Percentiles rank a stretch among this genome's conserved stretches.
phyloP scores from a whole-genome alignment of 2,329 filamentous ascomycete genomes.

The Pestalotiopsis sp. region DNA sequence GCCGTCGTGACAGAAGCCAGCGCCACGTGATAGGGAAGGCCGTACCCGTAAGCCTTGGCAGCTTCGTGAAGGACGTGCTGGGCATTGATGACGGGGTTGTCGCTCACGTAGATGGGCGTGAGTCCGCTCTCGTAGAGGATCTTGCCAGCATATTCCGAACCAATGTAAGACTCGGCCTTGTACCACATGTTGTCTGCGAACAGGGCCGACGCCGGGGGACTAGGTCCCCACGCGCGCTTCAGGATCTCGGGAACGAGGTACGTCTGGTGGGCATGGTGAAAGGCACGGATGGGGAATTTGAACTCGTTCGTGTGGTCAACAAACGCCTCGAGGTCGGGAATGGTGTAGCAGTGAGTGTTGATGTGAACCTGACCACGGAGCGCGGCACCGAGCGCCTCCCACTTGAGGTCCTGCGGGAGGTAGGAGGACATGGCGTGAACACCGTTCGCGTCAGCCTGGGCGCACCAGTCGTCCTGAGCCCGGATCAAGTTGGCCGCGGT shows the following conservation, averaged over 20 bases:
- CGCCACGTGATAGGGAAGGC: constrained; percentile 63
- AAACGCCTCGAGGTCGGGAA: constrained; percentile 70
- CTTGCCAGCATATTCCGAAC: constrained; percentile 68
- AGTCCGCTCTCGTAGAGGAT: constrained; percentile 66
- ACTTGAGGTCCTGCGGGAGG: constrained; percentile 63
- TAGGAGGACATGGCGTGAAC: constrained; percentile 56
- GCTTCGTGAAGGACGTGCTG: constrained; percentile 71
- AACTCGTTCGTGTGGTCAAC: constrained; percentile 75
- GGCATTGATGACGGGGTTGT: constrained; percentile 71
- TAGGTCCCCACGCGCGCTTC: constrained; percentile 57
- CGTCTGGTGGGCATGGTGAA: constrained; percentile 72
- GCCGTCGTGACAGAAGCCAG: constrained; percentile 61
- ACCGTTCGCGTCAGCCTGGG: constrained; percentile 53
- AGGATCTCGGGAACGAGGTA: constrained; percentile 68
- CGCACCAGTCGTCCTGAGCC: constrained; percentile 71
- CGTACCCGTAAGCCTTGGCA: constrained; percentile 62
- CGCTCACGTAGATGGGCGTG: constrained; percentile 69
- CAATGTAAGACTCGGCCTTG: constrained; percentile 68
- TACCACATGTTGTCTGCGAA: constrained; percentile 77
- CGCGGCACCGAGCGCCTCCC: constrained; percentile 65
- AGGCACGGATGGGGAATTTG: constrained; percentile 66
- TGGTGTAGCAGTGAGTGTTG: constrained; percentile 74
- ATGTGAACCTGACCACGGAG: constrained; percentile 69
- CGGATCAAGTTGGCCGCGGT: constrained; percentile 59
- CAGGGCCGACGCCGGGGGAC: constrained; percentile 59